Evolutionary conservation across 2,329 filamentous ascomycete species (phyloP).

Genomic region (Exophiala sp.): DNA sequence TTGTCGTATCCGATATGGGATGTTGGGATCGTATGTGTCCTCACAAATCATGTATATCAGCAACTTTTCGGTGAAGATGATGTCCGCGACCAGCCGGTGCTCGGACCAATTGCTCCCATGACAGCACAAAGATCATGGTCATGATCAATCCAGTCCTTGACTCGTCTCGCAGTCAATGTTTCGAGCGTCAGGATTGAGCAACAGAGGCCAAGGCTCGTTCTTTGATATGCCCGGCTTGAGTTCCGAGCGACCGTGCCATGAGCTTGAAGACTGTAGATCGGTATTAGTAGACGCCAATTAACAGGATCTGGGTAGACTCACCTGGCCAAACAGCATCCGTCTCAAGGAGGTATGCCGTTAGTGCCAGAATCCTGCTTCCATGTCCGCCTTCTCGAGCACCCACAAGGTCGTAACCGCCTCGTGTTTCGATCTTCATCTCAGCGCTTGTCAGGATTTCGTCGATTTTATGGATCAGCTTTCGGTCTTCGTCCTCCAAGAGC

Average conservation of each 20-base stretch:
- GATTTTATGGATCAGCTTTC: slow-evolving; percentile 76
- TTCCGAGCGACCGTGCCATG: slow-evolving; percentile 60
- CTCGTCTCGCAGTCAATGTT: background rate
- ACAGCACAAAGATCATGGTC: background rate
- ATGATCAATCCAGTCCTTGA: background rate
- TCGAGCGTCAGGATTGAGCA: slow-evolving; percentile 15
- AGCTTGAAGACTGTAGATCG: slow-evolving; percentile 57
- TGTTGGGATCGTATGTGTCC: slow-evolving; percentile 23
- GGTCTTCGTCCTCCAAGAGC: slow-evolving; percentile 85
- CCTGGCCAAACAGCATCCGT: slow-evolving; percentile 89
- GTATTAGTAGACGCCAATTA: background rate
- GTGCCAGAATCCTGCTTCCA: slow-evolving; percentile 73
- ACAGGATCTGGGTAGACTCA: slow-evolving; percentile 42
- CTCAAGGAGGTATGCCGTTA: slow-evolving; percentile 80
- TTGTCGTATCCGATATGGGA: slow-evolving; percentile 15
- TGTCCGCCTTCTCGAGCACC: slow-evolving; percentile 60
- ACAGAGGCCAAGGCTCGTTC: slow-evolving; percentile 51
- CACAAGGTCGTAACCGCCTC: slow-evolving; percentile 15
- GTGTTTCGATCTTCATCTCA: slow-evolving; percentile 58
- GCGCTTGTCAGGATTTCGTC: slow-evolving; percentile 69
- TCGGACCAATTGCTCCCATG: background rate
- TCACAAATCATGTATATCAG: slow-evolving; percentile 21
- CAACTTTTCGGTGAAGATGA: background rate
- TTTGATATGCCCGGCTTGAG: slow-evolving; percentile 58
- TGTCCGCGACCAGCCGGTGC: slow-evolving; percentile 1